Evolutionary conservation across 768 basidiomycete genomes (phyloP), one percentile per base, ranked within the genome.

Genomic region (Lactifluus pinguis): DNA sequence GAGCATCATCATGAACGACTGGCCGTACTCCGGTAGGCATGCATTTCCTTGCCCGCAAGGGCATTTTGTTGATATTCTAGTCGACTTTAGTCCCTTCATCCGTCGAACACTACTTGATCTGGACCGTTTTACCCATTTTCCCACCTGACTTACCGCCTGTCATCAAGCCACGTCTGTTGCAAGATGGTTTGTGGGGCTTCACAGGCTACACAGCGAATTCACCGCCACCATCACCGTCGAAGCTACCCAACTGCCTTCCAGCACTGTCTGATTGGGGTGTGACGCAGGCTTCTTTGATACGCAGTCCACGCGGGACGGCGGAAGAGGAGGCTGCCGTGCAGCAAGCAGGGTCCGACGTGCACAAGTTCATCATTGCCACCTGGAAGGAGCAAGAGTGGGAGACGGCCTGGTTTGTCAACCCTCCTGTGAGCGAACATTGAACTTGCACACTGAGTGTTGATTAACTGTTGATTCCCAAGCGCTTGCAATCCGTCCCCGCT

Each of bases 391-490:
- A 68, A 5, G 79, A 80, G n/a, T 94, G 89, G 90, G 92, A 94
- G 73, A 90, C 89, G 0, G 89, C 88, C 2, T 94, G 92, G 92
- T 92, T 92, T 68, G 86, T 91, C 47, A 93, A 93, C 68, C 91
- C 91, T 47, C 88, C 85, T 53, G 91, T 93, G 67, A 69, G 87
- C 72, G 25, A 36, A 17, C 21, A 19, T 45, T 53, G 14, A 32
- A 53, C 32, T 29, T 30, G 4, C 49, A 48, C 44, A 15, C 51
- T 42, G 44, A 53, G 6, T 19, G 13, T 32, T 32, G 0, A 52
- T 17, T 32, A 1, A 52, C 54, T 25, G 11, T 6, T 25, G 45
- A 55, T 51, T 25, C 25, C 25, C 25, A 25, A 89, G 89, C 81
- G 90, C 68, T 70, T 92, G 57, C 91, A 94, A 67, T 92, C 89